Evolutionary conservation across 305 asterid species (phyloP).

Genomic region (Fraxinus sp.): DNA sequence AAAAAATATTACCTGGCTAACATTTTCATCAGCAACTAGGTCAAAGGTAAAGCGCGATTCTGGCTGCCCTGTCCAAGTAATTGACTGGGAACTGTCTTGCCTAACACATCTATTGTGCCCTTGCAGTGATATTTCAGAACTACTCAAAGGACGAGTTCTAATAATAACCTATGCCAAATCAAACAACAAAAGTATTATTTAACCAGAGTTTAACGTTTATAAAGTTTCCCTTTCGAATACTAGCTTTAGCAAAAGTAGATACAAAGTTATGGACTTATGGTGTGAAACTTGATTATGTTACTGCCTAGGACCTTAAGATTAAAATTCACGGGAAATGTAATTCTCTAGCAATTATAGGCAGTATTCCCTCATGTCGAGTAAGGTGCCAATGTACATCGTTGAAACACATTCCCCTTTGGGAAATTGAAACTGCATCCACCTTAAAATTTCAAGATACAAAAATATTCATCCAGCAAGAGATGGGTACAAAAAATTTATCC

Average conservation of each 20-base stretch:
- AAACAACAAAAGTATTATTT: conserved; percentile 1
- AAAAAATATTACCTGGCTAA: conserved; percentile 65
- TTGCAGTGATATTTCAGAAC: conserved; percentile 66
- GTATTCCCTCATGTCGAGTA: not conserved
- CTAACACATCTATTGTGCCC: conserved; percentile 71
- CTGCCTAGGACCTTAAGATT: not conserved
- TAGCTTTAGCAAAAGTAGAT: not conserved
- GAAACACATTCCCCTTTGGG: not conserved
- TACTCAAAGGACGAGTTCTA: conserved; percentile 78
- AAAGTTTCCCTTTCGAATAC: not conserved
- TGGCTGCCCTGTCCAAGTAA: conserved; percentile 86
- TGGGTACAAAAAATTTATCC: not conserved
- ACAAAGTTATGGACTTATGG: not conserved
- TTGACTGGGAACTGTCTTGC: conserved; percentile 80
- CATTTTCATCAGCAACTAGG: conserved; percentile 84
- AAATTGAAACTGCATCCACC: not conserved
- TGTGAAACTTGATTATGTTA: not conserved
- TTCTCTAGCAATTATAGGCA: not conserved
- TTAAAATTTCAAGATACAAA: not conserved
- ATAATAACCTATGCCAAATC: conserved; percentile 67
- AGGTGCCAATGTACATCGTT: not conserved
- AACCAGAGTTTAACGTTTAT: not conserved
- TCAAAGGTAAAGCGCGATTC: conserved; percentile 89
- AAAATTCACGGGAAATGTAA: not conserved
- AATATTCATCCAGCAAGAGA: not conserved